Percentiles rank a stretch among this genome's conserved stretches.
phyloP scores from a whole-genome alignment of 345 rosid genomes.

The Hibiscus mutabilis region DNA sequence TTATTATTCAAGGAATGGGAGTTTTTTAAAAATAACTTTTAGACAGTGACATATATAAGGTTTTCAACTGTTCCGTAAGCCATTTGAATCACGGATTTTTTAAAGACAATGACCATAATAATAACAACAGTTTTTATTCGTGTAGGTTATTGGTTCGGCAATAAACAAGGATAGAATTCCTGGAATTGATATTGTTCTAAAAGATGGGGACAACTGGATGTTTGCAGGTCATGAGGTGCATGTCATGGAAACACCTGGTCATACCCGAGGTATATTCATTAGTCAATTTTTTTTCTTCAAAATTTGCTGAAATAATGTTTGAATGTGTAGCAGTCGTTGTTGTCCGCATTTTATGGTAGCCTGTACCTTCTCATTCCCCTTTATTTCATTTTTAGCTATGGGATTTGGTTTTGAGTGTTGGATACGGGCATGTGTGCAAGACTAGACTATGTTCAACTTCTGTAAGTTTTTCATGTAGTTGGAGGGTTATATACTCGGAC shows the following conservation, averaged over 20 bases:
- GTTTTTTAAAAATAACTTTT: neutral
- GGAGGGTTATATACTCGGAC: neutral
- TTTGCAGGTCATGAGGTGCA: constrained; percentile 98
- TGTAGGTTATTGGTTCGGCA: constrained; percentile 89
- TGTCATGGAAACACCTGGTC: constrained; percentile 89
- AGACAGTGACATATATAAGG: neutral
- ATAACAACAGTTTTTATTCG: constrained; percentile 4
- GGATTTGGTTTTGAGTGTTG: neutral
- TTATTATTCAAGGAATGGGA: neutral
- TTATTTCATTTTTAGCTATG: neutral
- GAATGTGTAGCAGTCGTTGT: neutral
- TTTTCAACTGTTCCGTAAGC: neutral
- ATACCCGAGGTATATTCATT: constrained; percentile 58
- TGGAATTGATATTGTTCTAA: constrained; percentile 80
- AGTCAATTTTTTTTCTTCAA: neutral
- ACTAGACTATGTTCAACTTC: neutral
- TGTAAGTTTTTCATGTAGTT: neutral
- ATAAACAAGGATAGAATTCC: constrained; percentile 75
- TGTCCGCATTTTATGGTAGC: neutral
- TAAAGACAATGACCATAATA: neutral
- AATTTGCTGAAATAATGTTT: neutral
- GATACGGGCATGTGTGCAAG: neutral
- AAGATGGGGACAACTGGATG: constrained; percentile 95
- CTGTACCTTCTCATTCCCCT: neutral
- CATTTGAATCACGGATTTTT: neutral